A percentile compares a stretch with the other conserved stretches of the same genome.
phyloP scores from a whole-genome alignment of 2,329 filamentous ascomycete genomes.

The Emergomyces orientalis region DNA sequence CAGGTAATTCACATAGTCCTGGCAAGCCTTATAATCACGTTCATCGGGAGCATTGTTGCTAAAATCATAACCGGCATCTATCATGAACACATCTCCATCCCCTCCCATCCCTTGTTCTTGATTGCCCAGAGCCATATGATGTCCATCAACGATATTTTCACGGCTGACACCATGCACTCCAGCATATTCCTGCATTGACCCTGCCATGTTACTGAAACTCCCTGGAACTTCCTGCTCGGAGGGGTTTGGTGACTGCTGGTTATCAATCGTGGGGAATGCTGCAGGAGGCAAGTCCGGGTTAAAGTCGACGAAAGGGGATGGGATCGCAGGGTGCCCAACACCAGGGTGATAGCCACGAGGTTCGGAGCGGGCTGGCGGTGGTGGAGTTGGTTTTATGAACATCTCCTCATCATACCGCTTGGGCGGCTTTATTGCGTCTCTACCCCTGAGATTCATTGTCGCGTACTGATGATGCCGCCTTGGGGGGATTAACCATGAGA shows the following conservation, averaged over 20 bases:
- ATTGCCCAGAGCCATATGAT: neutral
- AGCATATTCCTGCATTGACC: neutral
- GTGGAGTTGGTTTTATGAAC: conserved; percentile 13
- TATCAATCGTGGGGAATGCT: conserved; percentile 33
- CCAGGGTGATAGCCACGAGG: conserved; percentile 12
- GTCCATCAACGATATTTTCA: neutral
- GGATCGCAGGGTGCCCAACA: conserved; percentile 11
- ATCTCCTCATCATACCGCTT: conserved; percentile 23
- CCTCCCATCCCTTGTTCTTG: neutral
- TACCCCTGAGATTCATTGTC: conserved; percentile 22
- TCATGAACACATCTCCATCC: neutral
- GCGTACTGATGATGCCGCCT: too few species aligned
- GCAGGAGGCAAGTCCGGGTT: conserved; percentile 34
- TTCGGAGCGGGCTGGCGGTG: conserved; percentile 10
- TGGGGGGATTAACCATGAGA: neutral
- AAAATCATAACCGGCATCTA: neutral
- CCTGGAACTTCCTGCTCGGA: neutral
- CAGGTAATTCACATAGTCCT: neutral
- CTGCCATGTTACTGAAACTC: neutral
- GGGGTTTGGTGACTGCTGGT: neutral
- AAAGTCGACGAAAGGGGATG: conserved; percentile 23
- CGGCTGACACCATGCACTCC: neutral
- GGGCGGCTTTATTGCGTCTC: conserved; percentile 25
- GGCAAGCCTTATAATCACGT: neutral
- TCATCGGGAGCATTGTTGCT: neutral